These are phyloP conservation scores for Ophiocordyceps camponoti-leonardi DNA, from an alignment of 2,329 filamentous ascomycete species.

Conservation along the genomic window DNA sequence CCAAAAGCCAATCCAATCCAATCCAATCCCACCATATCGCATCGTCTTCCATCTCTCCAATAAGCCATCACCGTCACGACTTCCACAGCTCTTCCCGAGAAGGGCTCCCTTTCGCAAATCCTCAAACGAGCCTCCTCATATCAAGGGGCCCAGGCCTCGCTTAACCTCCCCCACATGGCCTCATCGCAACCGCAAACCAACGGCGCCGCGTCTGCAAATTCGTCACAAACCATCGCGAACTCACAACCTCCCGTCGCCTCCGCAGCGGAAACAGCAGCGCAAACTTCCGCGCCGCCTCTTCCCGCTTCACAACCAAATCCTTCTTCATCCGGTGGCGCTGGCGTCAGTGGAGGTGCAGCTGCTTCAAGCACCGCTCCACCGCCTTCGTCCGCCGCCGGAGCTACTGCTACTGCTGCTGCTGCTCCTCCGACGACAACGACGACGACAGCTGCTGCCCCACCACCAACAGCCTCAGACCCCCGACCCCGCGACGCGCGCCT, in stretches of 20 bases:
- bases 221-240: conserved; percentile 18
- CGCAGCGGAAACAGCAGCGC: conserved; percentile 5
- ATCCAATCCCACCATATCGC: too few species aligned
- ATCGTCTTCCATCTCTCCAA: neutral
- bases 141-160: too few species aligned
- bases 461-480: conserved; percentile 23
- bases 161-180: conserved; percentile 14
- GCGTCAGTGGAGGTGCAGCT: conserved; percentile 1
- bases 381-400: conserved; percentile 9
- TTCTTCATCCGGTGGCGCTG: conserved; percentile 4
- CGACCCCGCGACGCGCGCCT: conserved; percentile 65
- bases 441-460: too few species aligned
- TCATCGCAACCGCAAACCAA: conserved; percentile 33
- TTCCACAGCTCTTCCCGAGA: neutral
- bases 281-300: conserved; percentile 11
- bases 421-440: too few species aligned
- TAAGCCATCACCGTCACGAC: neutral
- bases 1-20: too few species aligned
- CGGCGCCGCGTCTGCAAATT: conserved; percentile 26
- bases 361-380: conserved; percentile 8
- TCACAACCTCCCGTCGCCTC: conserved; percentile 14
- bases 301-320: conserved; percentile 8
- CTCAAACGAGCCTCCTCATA: neutral
- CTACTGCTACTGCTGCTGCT: conserved; percentile 11
- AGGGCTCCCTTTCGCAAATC: neutral